Evolutionary conservation across 202 grass and related monocot species (phyloP), one percentile per base, ranked within the genome.

Genomic region (Zizania palustris): DNA sequence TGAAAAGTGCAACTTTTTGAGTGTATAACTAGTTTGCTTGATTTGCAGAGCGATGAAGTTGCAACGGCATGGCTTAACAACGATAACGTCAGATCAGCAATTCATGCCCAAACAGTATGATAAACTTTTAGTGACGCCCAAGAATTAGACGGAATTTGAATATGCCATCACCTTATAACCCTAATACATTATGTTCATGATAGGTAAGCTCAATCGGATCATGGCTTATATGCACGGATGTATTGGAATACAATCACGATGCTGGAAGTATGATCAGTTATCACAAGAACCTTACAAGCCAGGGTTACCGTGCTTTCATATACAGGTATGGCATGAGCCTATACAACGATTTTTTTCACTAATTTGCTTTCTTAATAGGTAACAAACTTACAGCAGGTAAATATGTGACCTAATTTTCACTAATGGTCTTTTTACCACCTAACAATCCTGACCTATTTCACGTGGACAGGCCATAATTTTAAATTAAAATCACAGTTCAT

Each of bases 211-310:
- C 65, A 64, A 83, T 90, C 44, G 94, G 91, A 5, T 73, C 54
- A 4, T 95, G 91, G 96, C 58, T 83, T 21, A 4, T 98, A 64
- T 92, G 87, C 67, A 89, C 95, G 16, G 12, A 64, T 68, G 60
- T 46, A 42, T 36, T 98, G 48, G 1, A 68, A 22, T 98, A 88
- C 48, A 0, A 15, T 56, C 87, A 90, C 48, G 96, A 98, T 71
- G 91, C 96, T 63, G 96, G 96, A 42, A 98, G 89, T 78, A 98
- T 98, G 96, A 87, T 98, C 50, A 38, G 38, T 65, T 98, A 95
- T 81, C 96, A 98, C 85, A 95, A 74, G 71, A 95, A 90, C 58
- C 96, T 98, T 54, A 98, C 91, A 73, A 55, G 44, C 35, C 82
- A 82, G 64, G 96, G 91, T 60, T 95, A 98, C 20, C 89, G 83